These are phyloP conservation scores for Blastobotrys parvus DNA, from an alignment of 805 yeast genomes.

Conservation along the genomic window DNA sequence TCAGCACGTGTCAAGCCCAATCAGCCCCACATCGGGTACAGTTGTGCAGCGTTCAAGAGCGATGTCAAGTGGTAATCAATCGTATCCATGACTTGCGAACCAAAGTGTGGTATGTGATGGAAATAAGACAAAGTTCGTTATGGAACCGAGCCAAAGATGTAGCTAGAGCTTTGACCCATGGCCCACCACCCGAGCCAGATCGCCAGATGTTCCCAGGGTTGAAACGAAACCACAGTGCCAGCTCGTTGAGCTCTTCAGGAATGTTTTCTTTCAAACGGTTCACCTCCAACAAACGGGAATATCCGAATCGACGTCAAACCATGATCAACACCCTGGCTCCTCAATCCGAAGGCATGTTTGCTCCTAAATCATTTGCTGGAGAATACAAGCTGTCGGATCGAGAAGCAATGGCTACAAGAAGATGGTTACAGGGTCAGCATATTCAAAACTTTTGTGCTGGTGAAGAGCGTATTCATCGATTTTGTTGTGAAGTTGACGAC, in stretches of 20 bases:
- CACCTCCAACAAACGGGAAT: conserved; percentile 16
- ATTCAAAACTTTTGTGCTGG: conserved; percentile 28
- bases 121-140: conserved; percentile 15
- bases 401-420: conserved; percentile 25
- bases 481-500: conserved; percentile 26
- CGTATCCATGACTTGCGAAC: conserved; percentile 15
- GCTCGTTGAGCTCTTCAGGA: conserved; percentile 14
- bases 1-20: conserved; percentile 7
- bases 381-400: conserved; percentile 27
- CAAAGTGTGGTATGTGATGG: conserved; percentile 22
- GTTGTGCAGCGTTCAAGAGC: conserved; percentile 5
- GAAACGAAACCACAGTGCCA: conserved; percentile 18
- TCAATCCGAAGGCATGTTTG: conserved; percentile 23
- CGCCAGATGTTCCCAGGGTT: conserved; percentile 6
- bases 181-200: neutral
- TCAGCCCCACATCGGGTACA: conserved; percentile 11
- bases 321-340: conserved; percentile 13
- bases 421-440: conserved; percentile 24
- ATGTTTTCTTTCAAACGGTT: conserved; percentile 19
- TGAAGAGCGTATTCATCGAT: conserved; percentile 30
- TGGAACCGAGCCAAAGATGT: conserved; percentile 22
- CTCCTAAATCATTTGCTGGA: conserved; percentile 21
- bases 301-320: conserved; percentile 20
- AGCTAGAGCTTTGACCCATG: conserved; percentile 15
- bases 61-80: conserved; percentile 7